Conservation (phyloP, 2,329 filamentous ascomycete species). For the Trichoderma arundinaceum region DNA sequence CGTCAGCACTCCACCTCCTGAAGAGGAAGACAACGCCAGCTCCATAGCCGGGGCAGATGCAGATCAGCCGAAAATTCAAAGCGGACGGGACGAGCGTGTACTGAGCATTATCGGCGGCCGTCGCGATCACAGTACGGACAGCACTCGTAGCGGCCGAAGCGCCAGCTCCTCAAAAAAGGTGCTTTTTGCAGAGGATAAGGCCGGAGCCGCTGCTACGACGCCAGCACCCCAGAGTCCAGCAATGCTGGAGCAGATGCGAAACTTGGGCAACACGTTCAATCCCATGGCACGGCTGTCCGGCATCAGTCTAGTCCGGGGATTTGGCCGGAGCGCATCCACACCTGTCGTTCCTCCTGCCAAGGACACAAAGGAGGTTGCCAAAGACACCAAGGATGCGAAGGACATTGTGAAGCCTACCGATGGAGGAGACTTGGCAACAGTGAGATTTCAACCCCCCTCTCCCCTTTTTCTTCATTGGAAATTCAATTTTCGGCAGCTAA, state of each 20-base stretch:
- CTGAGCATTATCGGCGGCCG: conserved; percentile 74
- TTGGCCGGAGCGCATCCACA: conserved; percentile 63
- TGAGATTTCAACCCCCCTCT: conserved; percentile 45
- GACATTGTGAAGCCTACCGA: conserved; percentile 52
- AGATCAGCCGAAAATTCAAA: conserved; percentile 43
- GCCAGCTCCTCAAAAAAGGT: conserved; percentile 63
- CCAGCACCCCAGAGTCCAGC: conserved; percentile 54
- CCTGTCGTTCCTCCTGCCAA: conserved; percentile 43
- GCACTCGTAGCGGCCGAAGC: conserved; percentile 68
- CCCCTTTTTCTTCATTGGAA: background rate
- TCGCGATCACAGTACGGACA: conserved; percentile 80
- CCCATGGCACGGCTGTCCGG: conserved; percentile 78
- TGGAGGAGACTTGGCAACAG: conserved; percentile 62
- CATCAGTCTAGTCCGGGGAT: conserved; percentile 76
- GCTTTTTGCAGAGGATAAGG: conserved; percentile 54
- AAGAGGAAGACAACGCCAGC: conserved; percentile 67
- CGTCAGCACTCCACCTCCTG: conserved; percentile 73
- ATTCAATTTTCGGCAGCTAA: too few relatives aligned
- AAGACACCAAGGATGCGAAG: conserved; percentile 36
- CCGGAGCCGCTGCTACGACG: conserved; percentile 32
- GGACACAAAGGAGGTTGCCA: conserved; percentile 5
- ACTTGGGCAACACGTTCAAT: conserved; percentile 79
- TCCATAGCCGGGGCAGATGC: conserved; percentile 53
- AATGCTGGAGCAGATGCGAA: conserved; percentile 79
- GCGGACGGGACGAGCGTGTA: conserved; percentile 65